phyloP scores from a whole-genome alignment of 495 filamentous ascomycete genomes.

The Penicillium robsamsonii region DNA sequence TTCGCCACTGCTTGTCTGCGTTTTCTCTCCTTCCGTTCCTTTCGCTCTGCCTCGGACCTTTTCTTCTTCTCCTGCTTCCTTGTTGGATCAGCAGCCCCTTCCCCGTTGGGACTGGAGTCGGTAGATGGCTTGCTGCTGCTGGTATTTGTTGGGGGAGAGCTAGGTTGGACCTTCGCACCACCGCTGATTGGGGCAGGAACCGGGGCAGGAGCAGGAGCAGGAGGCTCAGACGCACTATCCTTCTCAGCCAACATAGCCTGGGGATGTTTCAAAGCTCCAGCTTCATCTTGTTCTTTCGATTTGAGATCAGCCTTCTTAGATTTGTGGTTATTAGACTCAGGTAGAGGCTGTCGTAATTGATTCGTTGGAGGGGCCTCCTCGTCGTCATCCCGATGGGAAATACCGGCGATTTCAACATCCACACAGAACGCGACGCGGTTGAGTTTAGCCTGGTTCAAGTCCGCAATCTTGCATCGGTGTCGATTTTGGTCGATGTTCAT shows the following conservation, averaged over 20 bases:
- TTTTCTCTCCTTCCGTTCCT: slow-evolving; percentile 81
- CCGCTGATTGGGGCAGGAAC: background rate
- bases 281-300: slow-evolving; percentile 66
- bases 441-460: slow-evolving; percentile 76
- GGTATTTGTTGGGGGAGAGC: slow-evolving; percentile 2
- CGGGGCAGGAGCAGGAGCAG: background rate
- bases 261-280: slow-evolving; percentile 63
- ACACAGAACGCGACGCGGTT: slow-evolving; percentile 91
- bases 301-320: slow-evolving; percentile 56
- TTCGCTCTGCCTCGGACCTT: slow-evolving; percentile 81
- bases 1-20: slow-evolving; percentile 76
- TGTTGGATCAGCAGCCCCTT: slow-evolving; percentile 52
- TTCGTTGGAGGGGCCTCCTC: slow-evolving; percentile 37
- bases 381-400: slow-evolving; percentile 47
- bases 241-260: slow-evolving; percentile 58
- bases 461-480: slow-evolving; percentile 73
- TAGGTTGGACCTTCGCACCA: slow-evolving; percentile 6
- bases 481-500: slow-evolving; percentile 82
- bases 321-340: slow-evolving; percentile 42
- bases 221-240: slow-evolving; percentile 29
- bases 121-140: slow-evolving; percentile 9
- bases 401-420: slow-evolving; percentile 91
- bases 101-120: slow-evolving; percentile 34
- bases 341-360: slow-evolving; percentile 25
- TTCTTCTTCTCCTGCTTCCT: slow-evolving; percentile 90